Evolutionary conservation across 2,329 filamentous ascomycete genomes (phyloP), one percentile per base, ranked within the genome.

Genomic region (Aspergillus fumigatiaffinis): DNA sequence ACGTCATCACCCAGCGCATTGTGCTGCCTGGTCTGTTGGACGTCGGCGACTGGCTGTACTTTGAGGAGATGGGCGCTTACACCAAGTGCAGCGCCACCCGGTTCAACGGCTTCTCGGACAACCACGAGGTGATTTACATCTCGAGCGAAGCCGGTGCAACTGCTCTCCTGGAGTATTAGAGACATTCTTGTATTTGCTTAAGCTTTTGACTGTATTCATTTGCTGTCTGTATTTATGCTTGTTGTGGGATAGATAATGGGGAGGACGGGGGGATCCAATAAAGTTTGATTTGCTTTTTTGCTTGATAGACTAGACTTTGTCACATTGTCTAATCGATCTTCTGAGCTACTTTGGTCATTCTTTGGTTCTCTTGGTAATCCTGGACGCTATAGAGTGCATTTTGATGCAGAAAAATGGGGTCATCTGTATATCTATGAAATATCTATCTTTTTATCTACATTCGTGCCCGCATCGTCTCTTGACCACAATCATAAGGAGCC

Each of bases 1-100:
- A 99, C 77, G 90, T 92, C 74, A 96, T 99, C 76, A 86, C 89
- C 51, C 86, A 91, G 73, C 90, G 87, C 71, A 91, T 90, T 74
- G 84, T 82, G 60, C 91, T 97, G 68, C 79, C 86, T 35, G 86
- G 89, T 53, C 83, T 89, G 50, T 80, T 99, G 47, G 88, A 97
- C 70, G 90, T 96, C 7, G 94, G 94, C 53, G 94, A 99, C 75
- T 99, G 94, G 94, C 82, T 99, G 54, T 99, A 96, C 80, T 99
- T 99, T 76, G 91, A 97, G 79, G 87, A 96, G 60, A 99, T 99
- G 94, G 94, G 94, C 55, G 93, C 94, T 25, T 99, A 99, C 77
- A 97, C 94, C 67, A 96, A 92, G 82, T 97, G 93, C 82, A 97
- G 92, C 59, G 93, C 94, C 62, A 99, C 94, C 56, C 87, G 89